Percentiles rank a stretch among this genome's conserved stretches.
phyloP scores from a whole-genome alignment of 768 basidiomycete genomes.

The Trametes cubensis region DNA sequence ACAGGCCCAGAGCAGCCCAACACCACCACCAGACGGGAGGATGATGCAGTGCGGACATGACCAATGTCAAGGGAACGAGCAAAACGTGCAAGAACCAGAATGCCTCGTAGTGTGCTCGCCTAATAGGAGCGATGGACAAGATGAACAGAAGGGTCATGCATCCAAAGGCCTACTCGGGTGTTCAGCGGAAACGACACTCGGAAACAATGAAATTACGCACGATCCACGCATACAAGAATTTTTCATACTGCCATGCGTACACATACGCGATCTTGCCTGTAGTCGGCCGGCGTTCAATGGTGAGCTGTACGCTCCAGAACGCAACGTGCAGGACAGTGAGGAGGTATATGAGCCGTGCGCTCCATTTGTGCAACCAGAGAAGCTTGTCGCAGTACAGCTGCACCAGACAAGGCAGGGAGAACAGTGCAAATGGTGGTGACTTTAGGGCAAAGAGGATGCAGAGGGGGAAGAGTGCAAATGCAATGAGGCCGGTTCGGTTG shows the following conservation, averaged over 20 bases:
- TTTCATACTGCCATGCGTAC: conserved; percentile 59
- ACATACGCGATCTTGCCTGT: conserved; percentile 48
- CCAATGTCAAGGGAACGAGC: conserved; percentile 62
- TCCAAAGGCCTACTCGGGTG: conserved; percentile 52
- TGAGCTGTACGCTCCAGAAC: conserved; percentile 71
- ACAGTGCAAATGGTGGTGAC: conserved; percentile 69
- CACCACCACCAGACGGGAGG: conserved; percentile 71
- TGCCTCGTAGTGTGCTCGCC: conserved; percentile 57
- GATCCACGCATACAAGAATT: conserved; percentile 65
- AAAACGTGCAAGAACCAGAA: conserved; percentile 71
- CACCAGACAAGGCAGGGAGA: conserved; percentile 61
- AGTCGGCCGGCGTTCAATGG: conserved; percentile 47
- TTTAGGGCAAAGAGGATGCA: conserved; percentile 73
- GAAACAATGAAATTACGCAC: conserved; percentile 36
- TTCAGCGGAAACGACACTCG: background rate
- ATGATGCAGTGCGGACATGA: conserved; percentile 67
- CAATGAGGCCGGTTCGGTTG: conserved; percentile 66
- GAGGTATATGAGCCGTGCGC: conserved; percentile 70
- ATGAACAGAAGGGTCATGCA: conserved; percentile 56
- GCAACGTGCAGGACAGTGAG: conserved; percentile 60
- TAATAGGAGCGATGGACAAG: conserved; percentile 52
- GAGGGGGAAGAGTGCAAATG: conserved; percentile 73
- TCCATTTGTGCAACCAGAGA: conserved; percentile 69
- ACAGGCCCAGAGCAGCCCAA: conserved; percentile 60
- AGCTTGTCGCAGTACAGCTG: conserved; percentile 80